These are phyloP conservation scores for Pseudonectria foliicola DNA, from an alignment of 2,329 filamentous ascomycete species.

Conservation along the genomic window DNA sequence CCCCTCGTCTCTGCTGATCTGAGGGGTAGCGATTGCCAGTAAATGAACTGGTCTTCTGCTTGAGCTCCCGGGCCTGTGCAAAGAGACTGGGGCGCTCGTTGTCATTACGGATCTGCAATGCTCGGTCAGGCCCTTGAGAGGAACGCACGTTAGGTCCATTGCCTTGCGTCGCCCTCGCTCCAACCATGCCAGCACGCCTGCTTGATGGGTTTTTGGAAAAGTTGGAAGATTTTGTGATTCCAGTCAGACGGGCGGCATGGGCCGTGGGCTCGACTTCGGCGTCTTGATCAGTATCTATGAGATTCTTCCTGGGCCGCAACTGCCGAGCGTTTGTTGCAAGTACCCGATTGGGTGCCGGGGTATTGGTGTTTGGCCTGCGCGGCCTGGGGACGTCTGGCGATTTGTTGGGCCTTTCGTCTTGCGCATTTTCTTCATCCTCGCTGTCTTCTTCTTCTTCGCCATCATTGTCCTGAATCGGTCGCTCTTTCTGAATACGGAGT, in stretches of 20 bases:
- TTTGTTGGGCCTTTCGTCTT: neutral
- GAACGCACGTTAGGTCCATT: no score
- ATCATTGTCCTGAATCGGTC: slow-evolving; percentile 2
- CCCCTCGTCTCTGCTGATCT: slow-evolving; percentile 10
- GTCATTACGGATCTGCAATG: neutral
- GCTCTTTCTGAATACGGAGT: neutral
- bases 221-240: no score
- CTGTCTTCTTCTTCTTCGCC: slow-evolving; percentile 4
- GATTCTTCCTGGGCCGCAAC: neutral
- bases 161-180: no score
- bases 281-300: neutral
- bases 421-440: slow-evolving; percentile 4
- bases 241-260: no score
- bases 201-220: no score
- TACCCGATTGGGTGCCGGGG: slow-evolving; percentile 11
- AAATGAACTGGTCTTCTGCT: slow-evolving; percentile 2
- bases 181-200: no score
- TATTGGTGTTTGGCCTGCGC: slow-evolving; percentile 10
- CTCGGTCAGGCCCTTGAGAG: no score
- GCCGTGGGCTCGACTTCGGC: neutral
- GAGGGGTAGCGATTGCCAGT: slow-evolving; percentile 2
- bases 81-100: slow-evolving; percentile 5
- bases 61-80: slow-evolving; percentile 1
- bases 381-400: neutral
- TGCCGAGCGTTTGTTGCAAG: slow-evolving; percentile 2